Evolutionary conservation across 371 early-diverging fungal genomes (phyloP).

Genomic region (Mortierella sp.): DNA sequence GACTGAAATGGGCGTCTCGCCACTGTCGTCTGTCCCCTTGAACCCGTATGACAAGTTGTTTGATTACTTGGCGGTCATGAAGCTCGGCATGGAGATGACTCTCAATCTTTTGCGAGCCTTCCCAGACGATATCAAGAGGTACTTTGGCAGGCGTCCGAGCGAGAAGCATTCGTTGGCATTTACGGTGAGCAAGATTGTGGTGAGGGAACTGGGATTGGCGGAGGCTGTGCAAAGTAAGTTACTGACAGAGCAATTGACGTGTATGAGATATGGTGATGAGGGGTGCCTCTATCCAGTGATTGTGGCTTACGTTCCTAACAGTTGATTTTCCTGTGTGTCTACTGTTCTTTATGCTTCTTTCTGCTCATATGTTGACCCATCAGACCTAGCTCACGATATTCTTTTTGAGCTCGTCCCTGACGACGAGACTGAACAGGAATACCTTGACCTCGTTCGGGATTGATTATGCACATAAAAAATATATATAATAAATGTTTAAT

Average conservation of each 20-base stretch:
- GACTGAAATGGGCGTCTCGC: not conserved
- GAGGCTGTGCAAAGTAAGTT: conserved; percentile 20
- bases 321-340: not conserved
- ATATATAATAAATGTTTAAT: not conserved
- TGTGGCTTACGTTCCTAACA: not conserved
- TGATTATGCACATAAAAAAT: not conserved
- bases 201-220: conserved; percentile 25
- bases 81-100: conserved; percentile 28
- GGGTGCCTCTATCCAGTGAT: not conserved
- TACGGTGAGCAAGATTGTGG: conserved; percentile 20
- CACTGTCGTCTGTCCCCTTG: not conserved
- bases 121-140: not conserved
- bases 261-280: not conserved
- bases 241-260: not conserved
- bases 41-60: conserved; percentile 22
- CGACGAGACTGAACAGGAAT: conserved; percentile 24
- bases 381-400: conserved; percentile 32
- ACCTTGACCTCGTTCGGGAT: conserved; percentile 16
- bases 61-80: conserved; percentile 24
- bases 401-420: conserved; percentile 17
- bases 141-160: conserved; percentile 15
- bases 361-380: not conserved
- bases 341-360: not conserved
- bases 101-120: conserved; percentile 13
- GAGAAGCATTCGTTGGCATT: conserved; percentile 24